These are phyloP conservation scores for Parachaetomium inaequale DNA, from an alignment of 495 filamentous ascomycete species.

Conservation along the genomic window DNA sequence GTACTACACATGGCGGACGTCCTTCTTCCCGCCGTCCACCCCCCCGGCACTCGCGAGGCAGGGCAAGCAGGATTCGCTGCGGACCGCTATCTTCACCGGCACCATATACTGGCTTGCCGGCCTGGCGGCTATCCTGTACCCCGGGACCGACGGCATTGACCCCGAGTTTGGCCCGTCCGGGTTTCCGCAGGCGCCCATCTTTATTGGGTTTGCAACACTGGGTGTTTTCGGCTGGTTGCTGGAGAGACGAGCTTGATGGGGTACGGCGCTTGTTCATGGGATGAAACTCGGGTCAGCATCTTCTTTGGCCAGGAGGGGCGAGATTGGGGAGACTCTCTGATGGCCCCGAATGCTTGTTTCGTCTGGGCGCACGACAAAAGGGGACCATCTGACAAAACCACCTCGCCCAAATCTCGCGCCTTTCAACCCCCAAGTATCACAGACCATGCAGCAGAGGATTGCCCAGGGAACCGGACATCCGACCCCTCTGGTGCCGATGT, in stretches of 20 bases:
- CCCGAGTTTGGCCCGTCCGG: constrained; percentile 54
- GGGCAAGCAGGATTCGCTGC: constrained; percentile 32
- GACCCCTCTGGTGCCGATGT: too few species aligned
- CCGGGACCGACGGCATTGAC: constrained; percentile 48
- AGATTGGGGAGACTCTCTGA: too few species aligned
- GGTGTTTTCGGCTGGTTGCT: constrained; percentile 36
- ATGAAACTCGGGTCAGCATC: too few species aligned
- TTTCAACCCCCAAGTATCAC: too few species aligned
- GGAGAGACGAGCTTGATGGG: constrained; percentile 20
- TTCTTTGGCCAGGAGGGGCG: too few species aligned
- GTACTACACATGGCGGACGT: constrained; percentile 46
- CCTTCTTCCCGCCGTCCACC: constrained; percentile 16
- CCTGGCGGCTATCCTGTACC: constrained; percentile 46
- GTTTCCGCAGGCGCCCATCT: constrained; percentile 46
- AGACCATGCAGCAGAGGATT: too few species aligned
- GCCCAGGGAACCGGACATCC: too few species aligned
- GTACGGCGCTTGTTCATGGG: too few species aligned
- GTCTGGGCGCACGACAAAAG: too few species aligned
- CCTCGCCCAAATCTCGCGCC: too few species aligned
- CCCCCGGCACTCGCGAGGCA: constrained; percentile 13
- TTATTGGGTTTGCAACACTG: constrained; percentile 27
- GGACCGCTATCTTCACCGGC: constrained; percentile 41
- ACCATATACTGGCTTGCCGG: constrained; percentile 53
- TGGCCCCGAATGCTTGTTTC: too few species aligned
- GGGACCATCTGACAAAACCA: too few species aligned